Evolutionary conservation across 345 rosid genomes (phyloP), one percentile per base, ranked within the genome.

Genomic region (Eucalyptus viminalis): DNA sequence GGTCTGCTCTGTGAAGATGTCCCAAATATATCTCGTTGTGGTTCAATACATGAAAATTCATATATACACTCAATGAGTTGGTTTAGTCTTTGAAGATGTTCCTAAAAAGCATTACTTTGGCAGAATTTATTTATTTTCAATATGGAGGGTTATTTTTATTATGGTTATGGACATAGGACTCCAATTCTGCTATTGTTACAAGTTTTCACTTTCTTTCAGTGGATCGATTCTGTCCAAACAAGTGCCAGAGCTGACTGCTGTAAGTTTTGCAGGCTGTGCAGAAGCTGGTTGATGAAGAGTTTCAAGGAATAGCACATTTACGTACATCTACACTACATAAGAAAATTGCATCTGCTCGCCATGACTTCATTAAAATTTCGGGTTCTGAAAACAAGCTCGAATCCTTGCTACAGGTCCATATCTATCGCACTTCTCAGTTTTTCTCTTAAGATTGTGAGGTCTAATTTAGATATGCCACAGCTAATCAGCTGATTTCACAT

Each of bases 311-410:
- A 91, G 92, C 87, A 87, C 99, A 97, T 94, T 92, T 97, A 88
- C 95, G 97, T 72, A 97, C 99, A 91, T 97, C 99, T 56, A 90
- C 99, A 81, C 89, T 97, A 91, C 99, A 97, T 91, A 95, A 96
- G 93, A 97, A 94, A 94, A 93, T 97, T 91, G 97, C 99, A 76
- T 93, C 96, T 62, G 98, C 98, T 88, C 96, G 98, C 53, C 99
- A 97, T 92, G 98, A 97, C 94, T 97, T 97, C 89, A 91, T 95
- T 91, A 97, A 94, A 89, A 96, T 97, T 91, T 93, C 97, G 89
- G 99, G 98, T 53, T 92, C 97, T 87, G 98, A 97, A 91, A 96
- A 97, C 93, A 97, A 97, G 96, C 93, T 97, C 86, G 99, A 97
- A 92, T 95, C 97, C 51, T 92, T 97, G 91, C 88, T 96, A 86